A percentile compares a stretch with the other conserved stretches of the same genome.
Conservation (phyloP, 768 basidiomycete species). For the Calocera cornea region DNA sequence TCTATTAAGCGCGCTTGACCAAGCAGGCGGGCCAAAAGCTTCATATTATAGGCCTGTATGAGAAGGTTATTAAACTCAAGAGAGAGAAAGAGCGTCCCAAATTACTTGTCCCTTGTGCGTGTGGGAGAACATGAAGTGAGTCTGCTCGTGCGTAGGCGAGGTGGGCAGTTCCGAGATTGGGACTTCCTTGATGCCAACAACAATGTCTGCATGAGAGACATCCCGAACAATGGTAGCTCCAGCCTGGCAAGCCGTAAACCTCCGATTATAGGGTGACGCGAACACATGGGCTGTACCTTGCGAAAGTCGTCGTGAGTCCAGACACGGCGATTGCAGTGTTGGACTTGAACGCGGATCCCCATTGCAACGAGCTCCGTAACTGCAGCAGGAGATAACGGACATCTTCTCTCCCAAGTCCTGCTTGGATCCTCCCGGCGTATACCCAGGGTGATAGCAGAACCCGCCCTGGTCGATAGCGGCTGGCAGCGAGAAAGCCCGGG, state of each 20-base stretch:
- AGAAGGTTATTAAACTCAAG: not conserved
- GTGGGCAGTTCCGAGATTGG: constrained; percentile 45
- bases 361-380: constrained; percentile 48
- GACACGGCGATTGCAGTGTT: constrained; percentile 62
- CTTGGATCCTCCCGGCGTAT: constrained; percentile 64
- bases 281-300: constrained; percentile 38
- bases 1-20: constrained; percentile 46
- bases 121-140: constrained; percentile 86
- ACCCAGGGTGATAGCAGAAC: constrained; percentile 30
- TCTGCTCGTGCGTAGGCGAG: constrained; percentile 36
- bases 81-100: not conserved
- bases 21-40: constrained; percentile 55
- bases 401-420: constrained; percentile 77
- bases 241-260: constrained; percentile 35
- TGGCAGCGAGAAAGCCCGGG: not conserved
- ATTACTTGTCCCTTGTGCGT: constrained; percentile 48
- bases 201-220: constrained; percentile 53
- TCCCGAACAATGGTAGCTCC: constrained; percentile 52
- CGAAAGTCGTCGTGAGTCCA: constrained; percentile 51
- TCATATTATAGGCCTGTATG: constrained; percentile 65
- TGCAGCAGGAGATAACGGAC: constrained; percentile 65
- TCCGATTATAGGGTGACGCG: not conserved
- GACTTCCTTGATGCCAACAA: constrained; percentile 83
- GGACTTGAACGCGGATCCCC: constrained; percentile 55
- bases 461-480: not conserved